Evolutionary conservation across 768 basidiomycete genomes (phyloP), one percentile per base, ranked within the genome.

Genomic region (Lentinula lateritia): DNA sequence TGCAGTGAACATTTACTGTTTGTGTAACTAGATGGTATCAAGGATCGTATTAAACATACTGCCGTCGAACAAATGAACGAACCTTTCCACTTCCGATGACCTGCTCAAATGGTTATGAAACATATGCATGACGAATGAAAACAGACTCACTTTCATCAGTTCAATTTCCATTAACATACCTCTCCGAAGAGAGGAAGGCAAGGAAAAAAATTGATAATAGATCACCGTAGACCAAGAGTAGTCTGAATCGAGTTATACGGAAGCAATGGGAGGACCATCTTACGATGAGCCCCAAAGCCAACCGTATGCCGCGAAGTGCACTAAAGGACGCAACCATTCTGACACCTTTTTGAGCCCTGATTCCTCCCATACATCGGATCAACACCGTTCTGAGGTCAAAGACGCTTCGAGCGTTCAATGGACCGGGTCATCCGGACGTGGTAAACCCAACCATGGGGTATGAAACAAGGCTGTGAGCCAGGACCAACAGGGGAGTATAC

Each of bases 231-330:
- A 28, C 41, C 55, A 56, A 56, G 55, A 56, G 55, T 56, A 56
- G 55, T 56, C 55, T 56, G 55, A 56, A 56, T 63, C 61, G 58
- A 63, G 62, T 60, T 63, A 63, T 52, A 48, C 52, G 32, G 35
- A 34, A 15, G 32, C 36, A 8, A 10, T 16, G 9, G 28, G 20
- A 32, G 13, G 34, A 38, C 10, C 46, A 34, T 43, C 57, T 32
- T 36, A 20, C 18, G 48, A 62, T 56, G 41, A 38, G 36, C 39
- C n/a, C 28, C 18, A 18, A 18, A 62, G 18, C 36, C 8, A 50
- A 54, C 12, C 39, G 48, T 23, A 28, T 23, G 61, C 61, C 61
- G 38, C 61, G 50, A 62, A 62, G 61, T 58, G 55, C 61, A 62
- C 58, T 59, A 36, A 63, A 58, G 64, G 35, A 61, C 58, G 55